These are phyloP conservation scores for Xylaria acuta DNA, from an alignment of 495 filamentous ascomycete genomes.

Conservation along the genomic window DNA sequence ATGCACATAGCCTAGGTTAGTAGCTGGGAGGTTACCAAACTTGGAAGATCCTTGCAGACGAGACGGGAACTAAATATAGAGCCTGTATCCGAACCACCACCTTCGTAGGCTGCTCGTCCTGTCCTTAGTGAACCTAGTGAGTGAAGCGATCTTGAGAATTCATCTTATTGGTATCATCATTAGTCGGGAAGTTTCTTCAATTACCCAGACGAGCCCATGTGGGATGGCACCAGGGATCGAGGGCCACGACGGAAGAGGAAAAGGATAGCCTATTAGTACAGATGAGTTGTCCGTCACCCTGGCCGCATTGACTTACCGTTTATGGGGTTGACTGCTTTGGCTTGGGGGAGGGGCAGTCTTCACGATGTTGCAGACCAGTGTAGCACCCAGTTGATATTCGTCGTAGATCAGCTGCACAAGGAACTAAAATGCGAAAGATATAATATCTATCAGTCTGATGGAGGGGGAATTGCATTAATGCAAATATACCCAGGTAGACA, in stretches of 20 bases:
- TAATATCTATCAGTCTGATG: background rate
- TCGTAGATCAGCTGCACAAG: background rate
- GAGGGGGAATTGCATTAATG: background rate
- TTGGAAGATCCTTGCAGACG: constrained; percentile 16
- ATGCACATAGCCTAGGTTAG: too few species aligned
- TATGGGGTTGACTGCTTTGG: background rate
- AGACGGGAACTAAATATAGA: constrained; percentile 20
- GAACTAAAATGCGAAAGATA: background rate
- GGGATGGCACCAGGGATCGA: constrained; percentile 1
- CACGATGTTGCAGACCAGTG: background rate
- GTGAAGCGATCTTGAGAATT: background rate
- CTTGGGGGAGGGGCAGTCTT: constrained; percentile 10
- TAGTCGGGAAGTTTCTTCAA: background rate
- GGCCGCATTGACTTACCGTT: constrained; percentile 24
- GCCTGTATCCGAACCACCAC: background rate
- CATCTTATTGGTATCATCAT: background rate
- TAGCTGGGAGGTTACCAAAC: background rate
- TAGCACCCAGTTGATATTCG: background rate
- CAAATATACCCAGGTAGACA: too few species aligned
- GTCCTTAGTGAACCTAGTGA: background rate
- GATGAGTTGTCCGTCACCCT: constrained; percentile 29
- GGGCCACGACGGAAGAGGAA: constrained; percentile 16
- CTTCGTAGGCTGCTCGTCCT: background rate
- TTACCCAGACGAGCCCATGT: background rate
- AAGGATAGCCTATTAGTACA: constrained; percentile 10